Evolutionary conservation across 768 basidiomycete genomes (phyloP).

Genomic region (Mycena vitilis): DNA sequence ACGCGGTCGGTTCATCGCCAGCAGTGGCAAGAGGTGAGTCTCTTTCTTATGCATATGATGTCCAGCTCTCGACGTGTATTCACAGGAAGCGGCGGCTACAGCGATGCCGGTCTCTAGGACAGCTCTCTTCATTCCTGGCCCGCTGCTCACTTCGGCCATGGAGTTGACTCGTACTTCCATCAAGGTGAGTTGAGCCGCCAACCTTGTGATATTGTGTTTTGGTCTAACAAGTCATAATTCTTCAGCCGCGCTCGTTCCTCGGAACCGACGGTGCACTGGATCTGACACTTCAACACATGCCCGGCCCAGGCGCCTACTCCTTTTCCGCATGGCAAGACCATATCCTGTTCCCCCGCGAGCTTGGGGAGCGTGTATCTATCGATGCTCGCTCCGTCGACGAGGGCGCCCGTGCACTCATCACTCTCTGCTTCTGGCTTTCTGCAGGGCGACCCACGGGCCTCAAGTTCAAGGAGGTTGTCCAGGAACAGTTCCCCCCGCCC

Average conservation of each 20-base stretch:
- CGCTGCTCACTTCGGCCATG: too few relatives aligned
- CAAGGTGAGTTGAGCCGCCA: too few relatives aligned
- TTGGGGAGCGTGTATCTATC: background rate
- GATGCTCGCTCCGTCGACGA: background rate
- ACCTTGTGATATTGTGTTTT: too few relatives aligned
- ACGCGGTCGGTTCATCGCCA: conserved; percentile 1
- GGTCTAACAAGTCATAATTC: background rate
- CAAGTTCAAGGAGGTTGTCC: conserved; percentile 5
- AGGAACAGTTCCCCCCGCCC: background rate
- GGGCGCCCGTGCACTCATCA: background rate
- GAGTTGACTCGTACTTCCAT: too few relatives aligned
- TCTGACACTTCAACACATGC: conserved; percentile 14
- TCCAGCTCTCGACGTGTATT: too few relatives aligned
- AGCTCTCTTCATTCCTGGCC: too few relatives aligned
- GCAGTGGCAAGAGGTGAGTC: conserved; percentile 9
- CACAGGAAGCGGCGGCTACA: too few relatives aligned
- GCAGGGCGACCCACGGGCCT: background rate
- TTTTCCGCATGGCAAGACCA: conserved; percentile 4
- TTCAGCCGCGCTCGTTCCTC: conserved; percentile 2
- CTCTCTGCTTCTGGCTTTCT: background rate
- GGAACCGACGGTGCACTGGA: background rate
- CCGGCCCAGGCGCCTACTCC: background rate
- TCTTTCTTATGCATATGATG: too few relatives aligned
- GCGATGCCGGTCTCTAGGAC: too few relatives aligned
- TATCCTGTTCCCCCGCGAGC: background rate